Conservation (phyloP, 495 filamentous ascomycete species). For the Hypoxylon fragiforme region DNA sequence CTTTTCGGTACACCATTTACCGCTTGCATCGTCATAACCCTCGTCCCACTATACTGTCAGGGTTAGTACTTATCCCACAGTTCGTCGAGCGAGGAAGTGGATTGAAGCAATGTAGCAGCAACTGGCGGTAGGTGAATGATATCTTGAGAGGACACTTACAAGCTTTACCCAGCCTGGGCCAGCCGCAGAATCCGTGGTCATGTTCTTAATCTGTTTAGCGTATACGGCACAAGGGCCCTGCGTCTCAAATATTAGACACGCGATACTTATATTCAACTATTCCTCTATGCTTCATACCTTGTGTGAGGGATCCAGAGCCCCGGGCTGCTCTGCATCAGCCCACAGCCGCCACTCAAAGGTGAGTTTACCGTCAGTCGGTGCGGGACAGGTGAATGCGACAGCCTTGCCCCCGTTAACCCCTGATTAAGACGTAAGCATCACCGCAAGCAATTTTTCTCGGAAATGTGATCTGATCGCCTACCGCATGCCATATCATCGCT, state of each 20-base stretch:
- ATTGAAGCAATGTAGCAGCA: too few species aligned
- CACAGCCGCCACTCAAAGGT: slow-evolving; percentile 66
- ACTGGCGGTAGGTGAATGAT: neutral
- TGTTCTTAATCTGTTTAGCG: slow-evolving; percentile 62
- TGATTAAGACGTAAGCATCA: slow-evolving; percentile 28
- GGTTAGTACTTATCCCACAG: neutral
- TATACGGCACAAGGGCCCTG: slow-evolving; percentile 69
- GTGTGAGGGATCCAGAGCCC: slow-evolving; percentile 63
- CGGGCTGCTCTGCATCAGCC: slow-evolving; percentile 58
- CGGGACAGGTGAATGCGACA: slow-evolving; percentile 62
- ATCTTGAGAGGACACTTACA: slow-evolving; percentile 11
- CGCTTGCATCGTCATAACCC: slow-evolving; percentile 56
- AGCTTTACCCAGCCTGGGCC: slow-evolving; percentile 84
- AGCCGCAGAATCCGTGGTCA: slow-evolving; percentile 45
- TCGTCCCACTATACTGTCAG: slow-evolving; percentile 51
- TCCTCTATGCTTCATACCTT: slow-evolving; percentile 55
- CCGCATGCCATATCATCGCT: slow-evolving; percentile 73
- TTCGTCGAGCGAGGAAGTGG: too few species aligned
- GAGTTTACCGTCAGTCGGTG: slow-evolving; percentile 55
- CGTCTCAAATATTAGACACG: too few species aligned
- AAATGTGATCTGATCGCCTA: slow-evolving; percentile 42
- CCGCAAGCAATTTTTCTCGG: neutral
- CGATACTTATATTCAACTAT: too few species aligned
- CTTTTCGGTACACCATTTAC: slow-evolving; percentile 69
- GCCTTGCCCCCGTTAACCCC: slow-evolving; percentile 59